Evolutionary conservation across 192 early-diverging fungal species (phyloP).

Genomic region (Entomortierella chlamydospora): DNA sequence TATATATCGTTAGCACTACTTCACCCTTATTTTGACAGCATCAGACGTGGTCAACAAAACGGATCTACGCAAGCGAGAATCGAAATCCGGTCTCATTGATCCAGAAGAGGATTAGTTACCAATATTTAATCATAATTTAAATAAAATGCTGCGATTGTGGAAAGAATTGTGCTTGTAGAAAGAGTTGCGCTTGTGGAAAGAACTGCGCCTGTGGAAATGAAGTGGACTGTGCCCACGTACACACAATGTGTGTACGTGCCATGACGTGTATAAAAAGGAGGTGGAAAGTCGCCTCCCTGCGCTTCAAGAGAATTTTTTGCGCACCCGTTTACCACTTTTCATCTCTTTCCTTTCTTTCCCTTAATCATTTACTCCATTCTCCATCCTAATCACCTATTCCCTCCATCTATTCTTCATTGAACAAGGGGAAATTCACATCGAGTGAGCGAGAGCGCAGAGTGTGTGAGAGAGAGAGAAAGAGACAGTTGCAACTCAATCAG

Average conservation of each 20-base stretch:
- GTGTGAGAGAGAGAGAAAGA: no score
- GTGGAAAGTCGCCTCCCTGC: background rate
- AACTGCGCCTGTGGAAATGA: no score
- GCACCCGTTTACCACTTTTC: background rate
- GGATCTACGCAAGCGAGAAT: background rate
- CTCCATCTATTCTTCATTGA: no score
- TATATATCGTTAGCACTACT: no score
- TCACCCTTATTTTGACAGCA: conserved; percentile 79
- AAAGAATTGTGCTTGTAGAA: no score
- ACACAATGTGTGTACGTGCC: conserved; percentile 3
- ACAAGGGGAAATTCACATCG: no score
- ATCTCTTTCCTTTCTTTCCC: background rate
- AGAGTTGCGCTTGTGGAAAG: no score
- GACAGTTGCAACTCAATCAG: background rate
- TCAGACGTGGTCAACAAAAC: conserved; percentile 10
- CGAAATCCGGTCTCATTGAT: background rate
- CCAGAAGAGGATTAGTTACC: no score
- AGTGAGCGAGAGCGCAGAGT: no score
- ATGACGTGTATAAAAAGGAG: conserved; percentile 32
- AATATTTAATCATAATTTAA: no score
- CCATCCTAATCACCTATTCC: background rate
- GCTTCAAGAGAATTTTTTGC: background rate
- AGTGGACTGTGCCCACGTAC: background rate
- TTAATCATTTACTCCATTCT: background rate
- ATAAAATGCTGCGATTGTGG: no score